A percentile compares a stretch with the other conserved stretches of the same genome.
These are phyloP conservation scores for Omphalea diandra DNA, from an alignment of 441 rosid species.

Conservation along the genomic window DNA sequence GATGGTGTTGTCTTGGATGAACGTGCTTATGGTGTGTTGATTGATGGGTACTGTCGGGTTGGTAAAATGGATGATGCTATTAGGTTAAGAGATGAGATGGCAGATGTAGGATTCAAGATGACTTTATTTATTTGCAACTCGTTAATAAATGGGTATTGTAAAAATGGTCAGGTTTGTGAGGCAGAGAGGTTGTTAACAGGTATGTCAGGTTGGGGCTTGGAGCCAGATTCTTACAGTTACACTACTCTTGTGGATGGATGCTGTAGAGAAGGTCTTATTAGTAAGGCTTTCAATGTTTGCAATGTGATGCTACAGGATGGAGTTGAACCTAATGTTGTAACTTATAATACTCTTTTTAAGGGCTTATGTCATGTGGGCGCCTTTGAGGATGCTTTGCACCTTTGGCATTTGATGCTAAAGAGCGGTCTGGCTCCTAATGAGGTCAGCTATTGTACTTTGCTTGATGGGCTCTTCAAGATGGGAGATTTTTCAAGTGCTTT, in stretches of 20 bases:
- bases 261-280: constrained; percentile 50
- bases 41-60: constrained; percentile 67
- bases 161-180: constrained; percentile 45
- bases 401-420: constrained; percentile 64
- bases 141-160: constrained; percentile 78
- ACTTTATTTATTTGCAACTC: constrained; percentile 68
- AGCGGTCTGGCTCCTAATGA: constrained; percentile 48
- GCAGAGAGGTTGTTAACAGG: constrained; percentile 43
- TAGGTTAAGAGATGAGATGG: constrained; percentile 60
- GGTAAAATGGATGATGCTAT: constrained; percentile 60
- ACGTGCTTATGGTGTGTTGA: constrained; percentile 62
- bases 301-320: constrained; percentile 50
- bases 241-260: constrained; percentile 77
- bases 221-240: constrained; percentile 71
- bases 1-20: constrained; percentile 49
- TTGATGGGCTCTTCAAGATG: constrained; percentile 61
- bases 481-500: constrained; percentile 55
- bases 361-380: constrained; percentile 56
- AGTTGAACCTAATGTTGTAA: constrained; percentile 46
- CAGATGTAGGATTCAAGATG: constrained; percentile 55
- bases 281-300: constrained; percentile 62
- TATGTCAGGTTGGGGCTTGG: constrained; percentile 60
- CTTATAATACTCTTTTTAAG: constrained; percentile 75
- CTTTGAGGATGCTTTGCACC: constrained; percentile 52
- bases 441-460: constrained; percentile 65